Conservation (phyloP, 2,329 filamentous ascomycete genomes). For the Colletotrichum destructivum region DNA sequence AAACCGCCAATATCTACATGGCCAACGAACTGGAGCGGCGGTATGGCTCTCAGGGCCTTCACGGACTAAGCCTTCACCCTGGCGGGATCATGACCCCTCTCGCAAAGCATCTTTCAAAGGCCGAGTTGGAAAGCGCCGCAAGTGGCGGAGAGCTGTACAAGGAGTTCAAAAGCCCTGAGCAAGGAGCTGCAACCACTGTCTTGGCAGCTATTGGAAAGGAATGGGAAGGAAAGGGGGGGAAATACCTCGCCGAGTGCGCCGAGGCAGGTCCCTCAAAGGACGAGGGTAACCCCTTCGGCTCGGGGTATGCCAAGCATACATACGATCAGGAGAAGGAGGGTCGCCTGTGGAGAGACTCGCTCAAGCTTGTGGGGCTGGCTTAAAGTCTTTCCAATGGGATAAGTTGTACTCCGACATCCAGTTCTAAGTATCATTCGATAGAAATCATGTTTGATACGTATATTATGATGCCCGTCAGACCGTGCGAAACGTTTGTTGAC, state of each 20-base stretch:
- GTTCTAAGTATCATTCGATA: no score
- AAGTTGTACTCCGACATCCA: no score
- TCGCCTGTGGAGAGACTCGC: no score
- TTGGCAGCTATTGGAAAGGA: conserved; percentile 59
- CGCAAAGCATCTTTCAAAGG: background rate
- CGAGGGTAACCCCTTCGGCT: no score
- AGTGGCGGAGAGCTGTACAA: background rate
- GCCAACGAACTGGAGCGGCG: conserved; percentile 66
- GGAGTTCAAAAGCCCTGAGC: conserved; percentile 48
- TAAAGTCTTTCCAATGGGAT: no score
- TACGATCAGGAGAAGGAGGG: no score
- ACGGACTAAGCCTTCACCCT: conserved; percentile 47
- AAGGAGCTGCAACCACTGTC: conserved; percentile 64
- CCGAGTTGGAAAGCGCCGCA: background rate
- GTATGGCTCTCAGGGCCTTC: conserved; percentile 44
- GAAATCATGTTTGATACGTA: no score
- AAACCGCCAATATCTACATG: conserved; percentile 66
- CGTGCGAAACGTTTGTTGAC: no score
- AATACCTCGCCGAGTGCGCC: conserved; percentile 60
- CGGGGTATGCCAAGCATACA: no score
- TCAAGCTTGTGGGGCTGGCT: no score
- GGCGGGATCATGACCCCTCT: conserved; percentile 29
- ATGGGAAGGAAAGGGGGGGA: conserved; percentile 63
- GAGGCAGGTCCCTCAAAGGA: conserved; percentile 18
- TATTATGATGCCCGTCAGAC: no score